These are phyloP conservation scores for Euptelea pleiosperma DNA, from an alignment of 164 flowering plant genomes.

Conservation along the genomic window DNA sequence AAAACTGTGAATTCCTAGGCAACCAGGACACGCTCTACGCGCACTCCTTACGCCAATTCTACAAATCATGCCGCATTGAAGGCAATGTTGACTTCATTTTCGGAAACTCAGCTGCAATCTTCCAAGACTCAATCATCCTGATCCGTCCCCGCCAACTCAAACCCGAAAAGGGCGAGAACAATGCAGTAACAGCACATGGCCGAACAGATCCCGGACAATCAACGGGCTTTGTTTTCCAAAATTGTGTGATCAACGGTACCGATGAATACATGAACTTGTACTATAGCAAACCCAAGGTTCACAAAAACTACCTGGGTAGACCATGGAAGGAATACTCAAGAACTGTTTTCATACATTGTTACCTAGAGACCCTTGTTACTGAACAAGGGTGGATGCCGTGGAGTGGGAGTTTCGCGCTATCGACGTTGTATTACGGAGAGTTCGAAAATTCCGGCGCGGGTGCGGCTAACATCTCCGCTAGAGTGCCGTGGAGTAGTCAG, in stretches of 20 bases:
- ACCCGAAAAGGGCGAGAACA: conserved; percentile 63
- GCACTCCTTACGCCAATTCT: conserved; percentile 67
- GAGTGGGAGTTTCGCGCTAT: conserved; percentile 59
- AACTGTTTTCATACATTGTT: conserved; percentile 58
- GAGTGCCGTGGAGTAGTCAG: conserved; percentile 81
- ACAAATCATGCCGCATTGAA: conserved; percentile 58
- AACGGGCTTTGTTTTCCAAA: conserved; percentile 74
- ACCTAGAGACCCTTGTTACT: conserved; percentile 38
- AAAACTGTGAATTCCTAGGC: conserved; percentile 71
- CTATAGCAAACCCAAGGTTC: conserved; percentile 44
- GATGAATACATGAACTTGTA: conserved; percentile 59
- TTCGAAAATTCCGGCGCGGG: conserved; percentile 60
- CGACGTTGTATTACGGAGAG: conserved; percentile 80
- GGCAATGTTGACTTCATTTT: conserved; percentile 90
- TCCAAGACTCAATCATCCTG: conserved; percentile 55
- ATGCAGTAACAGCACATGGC: conserved; percentile 77
- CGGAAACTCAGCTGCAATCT: conserved; percentile 69
- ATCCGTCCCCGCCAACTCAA: conserved; percentile 51
- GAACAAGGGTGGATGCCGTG: conserved; percentile 84
- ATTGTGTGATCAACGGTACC: conserved; percentile 69
- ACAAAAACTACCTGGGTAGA: conserved; percentile 71
- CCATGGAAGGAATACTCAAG: conserved; percentile 93
- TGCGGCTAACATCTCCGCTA: conserved; percentile 26
- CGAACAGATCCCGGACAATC: conserved; percentile 75
- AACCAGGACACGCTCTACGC: conserved; percentile 85